Percentiles rank a stretch among this genome's conserved stretches.
Evolutionary conservation across 176 grass and related monocot species (phyloP).

Genomic region (Ensete ventricosum): DNA sequence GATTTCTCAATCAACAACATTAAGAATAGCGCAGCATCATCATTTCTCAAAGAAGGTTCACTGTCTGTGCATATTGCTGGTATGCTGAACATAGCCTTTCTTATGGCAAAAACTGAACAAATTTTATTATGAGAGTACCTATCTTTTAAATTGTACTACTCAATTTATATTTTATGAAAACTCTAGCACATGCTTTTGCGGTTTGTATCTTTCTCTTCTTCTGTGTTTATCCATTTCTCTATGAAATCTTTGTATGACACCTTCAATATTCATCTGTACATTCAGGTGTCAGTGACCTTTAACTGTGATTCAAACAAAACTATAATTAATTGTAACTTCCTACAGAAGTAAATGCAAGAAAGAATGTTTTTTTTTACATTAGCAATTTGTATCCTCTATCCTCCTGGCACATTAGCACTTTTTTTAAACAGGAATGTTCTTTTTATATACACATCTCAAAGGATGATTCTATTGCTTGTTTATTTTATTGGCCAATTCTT

Average conservation of each 20-base stretch:
- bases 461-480: not conserved
- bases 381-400: too few species aligned
- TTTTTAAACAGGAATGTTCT: too few species aligned
- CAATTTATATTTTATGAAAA: not conserved
- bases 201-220: not conserved
- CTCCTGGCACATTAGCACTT: too few species aligned
- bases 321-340: too few species aligned
- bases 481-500: not conserved
- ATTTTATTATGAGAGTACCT: not conserved
- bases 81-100: not conserved
- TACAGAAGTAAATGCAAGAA: too few species aligned
- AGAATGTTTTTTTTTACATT: too few species aligned
- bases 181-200: not conserved
- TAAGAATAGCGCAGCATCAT: not conserved
- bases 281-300: not conserved
- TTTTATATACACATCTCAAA: not conserved
- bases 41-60: not conserved
- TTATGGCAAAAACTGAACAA: too few species aligned
- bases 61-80: not conserved
- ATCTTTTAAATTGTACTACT: not conserved
- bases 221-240: too few species aligned
- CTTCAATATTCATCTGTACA: not conserved
- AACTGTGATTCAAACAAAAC: not conserved
- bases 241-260: too few species aligned
- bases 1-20: slow-evolving; percentile 8